Evolutionary conservation across 768 basidiomycete genomes (phyloP).

Genomic region (Termitomyces eurrhizus): DNA sequence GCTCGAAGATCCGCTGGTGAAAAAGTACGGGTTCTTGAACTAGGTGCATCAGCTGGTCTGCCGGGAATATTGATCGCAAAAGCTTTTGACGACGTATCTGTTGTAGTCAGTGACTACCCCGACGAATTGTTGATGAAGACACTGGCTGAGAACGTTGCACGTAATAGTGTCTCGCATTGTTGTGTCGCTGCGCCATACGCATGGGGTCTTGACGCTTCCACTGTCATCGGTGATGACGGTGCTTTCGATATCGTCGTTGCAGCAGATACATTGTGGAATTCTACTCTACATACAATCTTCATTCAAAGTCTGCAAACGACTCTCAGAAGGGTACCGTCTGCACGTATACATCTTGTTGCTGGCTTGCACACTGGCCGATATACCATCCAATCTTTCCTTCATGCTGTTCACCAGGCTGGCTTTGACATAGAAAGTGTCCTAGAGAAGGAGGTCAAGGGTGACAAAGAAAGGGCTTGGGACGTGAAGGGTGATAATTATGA

Average conservation of each 20-base stretch:
- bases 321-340: slow-evolving; percentile 35
- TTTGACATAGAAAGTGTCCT: slow-evolving; percentile 40
- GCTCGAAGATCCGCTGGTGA: not conserved
- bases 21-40: slow-evolving; percentile 49
- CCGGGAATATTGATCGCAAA: slow-evolving; percentile 68
- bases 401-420: slow-evolving; percentile 30
- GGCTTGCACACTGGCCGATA: slow-evolving; percentile 77
- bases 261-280: slow-evolving; percentile 78
- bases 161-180: slow-evolving; percentile 43
- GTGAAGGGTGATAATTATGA: slow-evolving; percentile 58
- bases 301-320: slow-evolving; percentile 47
- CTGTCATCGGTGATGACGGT: slow-evolving; percentile 19
- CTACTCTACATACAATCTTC: slow-evolving; percentile 52
- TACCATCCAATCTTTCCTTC: slow-evolving; percentile 60
- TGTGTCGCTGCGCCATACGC: slow-evolving; percentile 56
- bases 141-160: slow-evolving; percentile 50
- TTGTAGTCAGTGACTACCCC: slow-evolving; percentile 70
- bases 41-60: slow-evolving; percentile 73
- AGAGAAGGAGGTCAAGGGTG: slow-evolving; percentile 47
- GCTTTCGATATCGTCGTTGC: slow-evolving; percentile 66
- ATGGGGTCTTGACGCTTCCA: slow-evolving; percentile 56
- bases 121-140: slow-evolving; percentile 58
- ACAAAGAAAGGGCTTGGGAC: slow-evolving; percentile 43
- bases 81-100: slow-evolving; percentile 30
- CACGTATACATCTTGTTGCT: slow-evolving; percentile 64